Conservation (phyloP, 495 filamentous ascomycete species). For the Podospora tetraspora region DNA sequence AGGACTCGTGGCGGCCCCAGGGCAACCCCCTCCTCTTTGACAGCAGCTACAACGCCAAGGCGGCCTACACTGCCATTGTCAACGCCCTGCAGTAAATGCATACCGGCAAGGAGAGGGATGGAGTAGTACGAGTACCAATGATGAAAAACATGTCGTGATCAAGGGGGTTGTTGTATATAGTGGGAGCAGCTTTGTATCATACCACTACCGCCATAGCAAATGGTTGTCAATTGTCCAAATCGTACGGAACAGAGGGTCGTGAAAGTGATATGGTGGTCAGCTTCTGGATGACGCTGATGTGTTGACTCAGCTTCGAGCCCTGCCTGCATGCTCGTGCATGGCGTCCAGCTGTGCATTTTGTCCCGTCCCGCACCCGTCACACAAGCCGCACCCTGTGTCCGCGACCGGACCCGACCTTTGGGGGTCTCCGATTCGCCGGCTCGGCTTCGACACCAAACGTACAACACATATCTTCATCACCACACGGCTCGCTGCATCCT, state of each 20-base stretch:
- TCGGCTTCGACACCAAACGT: neutral
- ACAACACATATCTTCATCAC: neutral
- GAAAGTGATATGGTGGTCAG: neutral
- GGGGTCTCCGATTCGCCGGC: neutral
- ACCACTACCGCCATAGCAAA: neutral
- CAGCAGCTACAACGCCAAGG: conserved; percentile 56
- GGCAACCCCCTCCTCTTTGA: conserved; percentile 61
- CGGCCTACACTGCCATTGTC: conserved; percentile 58
- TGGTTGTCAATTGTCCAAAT: neutral
- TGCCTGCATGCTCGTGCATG: neutral
- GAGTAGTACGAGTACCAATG: neutral
- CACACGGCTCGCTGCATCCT: neutral
- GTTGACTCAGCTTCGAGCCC: neutral
- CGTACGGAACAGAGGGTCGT: too few species aligned
- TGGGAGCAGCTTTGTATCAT: neutral
- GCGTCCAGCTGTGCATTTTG: neutral
- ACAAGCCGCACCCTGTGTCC: neutral
- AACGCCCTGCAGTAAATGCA: conserved; percentile 36
- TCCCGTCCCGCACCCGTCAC: neutral
- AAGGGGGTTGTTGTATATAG: neutral
- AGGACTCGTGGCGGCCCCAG: conserved; percentile 61
- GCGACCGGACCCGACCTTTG: neutral
- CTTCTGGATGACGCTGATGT: neutral
- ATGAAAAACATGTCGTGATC: neutral
- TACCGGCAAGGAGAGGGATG: neutral